These are phyloP conservation scores for Tilletia indica DNA, from an alignment of 1,284 basidiomycete genomes.

Conservation along the genomic window DNA sequence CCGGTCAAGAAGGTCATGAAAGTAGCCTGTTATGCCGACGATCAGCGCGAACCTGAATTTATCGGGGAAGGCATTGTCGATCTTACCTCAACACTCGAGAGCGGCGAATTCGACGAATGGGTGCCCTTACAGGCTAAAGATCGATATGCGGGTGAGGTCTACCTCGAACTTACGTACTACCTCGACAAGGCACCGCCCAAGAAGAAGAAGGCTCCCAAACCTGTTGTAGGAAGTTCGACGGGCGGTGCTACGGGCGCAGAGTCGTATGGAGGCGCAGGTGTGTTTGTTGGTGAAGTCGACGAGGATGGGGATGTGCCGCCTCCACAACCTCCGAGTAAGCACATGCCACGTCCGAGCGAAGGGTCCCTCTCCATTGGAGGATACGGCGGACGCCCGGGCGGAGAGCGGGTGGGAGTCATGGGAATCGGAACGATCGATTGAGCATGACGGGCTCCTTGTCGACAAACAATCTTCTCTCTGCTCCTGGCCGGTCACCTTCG, in stretches of 20 bases:
- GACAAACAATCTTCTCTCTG: slow-evolving; percentile 2
- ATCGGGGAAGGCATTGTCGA: slow-evolving; percentile 88
- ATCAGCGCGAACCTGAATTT: slow-evolving; percentile 88
- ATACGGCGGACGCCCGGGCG: neutral
- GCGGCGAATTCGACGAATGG: slow-evolving; percentile 98
- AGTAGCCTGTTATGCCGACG: slow-evolving; percentile 88
- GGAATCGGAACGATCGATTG: neutral
- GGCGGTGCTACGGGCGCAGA: slow-evolving; percentile 24
- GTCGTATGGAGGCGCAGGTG: slow-evolving; percentile 49
- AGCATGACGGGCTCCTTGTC: slow-evolving; percentile 22
- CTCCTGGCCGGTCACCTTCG: neutral
- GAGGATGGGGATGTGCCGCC: slow-evolving; percentile 22
- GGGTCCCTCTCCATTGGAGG: slow-evolving; percentile 37
- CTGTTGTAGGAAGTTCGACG: slow-evolving; percentile 22
- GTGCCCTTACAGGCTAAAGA: slow-evolving; percentile 62
- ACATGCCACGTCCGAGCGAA: slow-evolving; percentile 26
- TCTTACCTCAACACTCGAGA: slow-evolving; percentile 83
- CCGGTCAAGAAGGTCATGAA: slow-evolving; percentile 75
- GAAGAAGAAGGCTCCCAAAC: slow-evolving; percentile 37
- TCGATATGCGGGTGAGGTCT: slow-evolving; percentile 53
- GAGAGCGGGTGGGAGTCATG: neutral
- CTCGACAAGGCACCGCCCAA: slow-evolving; percentile 47
- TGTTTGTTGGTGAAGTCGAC: slow-evolving; percentile 38
- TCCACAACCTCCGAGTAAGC: slow-evolving; percentile 29
- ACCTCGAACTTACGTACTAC: slow-evolving; percentile 54